Percentiles rank a stretch among this genome's conserved stretches.
Conservation (phyloP, 495 filamentous ascomycete genomes). For the Neurospora sp. region DNA sequence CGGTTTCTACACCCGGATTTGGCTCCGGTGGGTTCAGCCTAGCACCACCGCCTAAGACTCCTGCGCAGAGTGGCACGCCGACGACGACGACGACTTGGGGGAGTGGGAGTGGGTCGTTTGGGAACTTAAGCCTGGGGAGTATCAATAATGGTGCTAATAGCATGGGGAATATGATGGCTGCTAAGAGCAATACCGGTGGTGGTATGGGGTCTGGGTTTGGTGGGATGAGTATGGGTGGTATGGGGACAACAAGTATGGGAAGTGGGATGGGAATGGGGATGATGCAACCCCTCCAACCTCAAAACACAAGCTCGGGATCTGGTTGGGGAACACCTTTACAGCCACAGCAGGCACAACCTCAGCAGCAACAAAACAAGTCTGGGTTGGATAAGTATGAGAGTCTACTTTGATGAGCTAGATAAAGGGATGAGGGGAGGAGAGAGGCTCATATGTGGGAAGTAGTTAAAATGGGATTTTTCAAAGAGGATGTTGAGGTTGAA, state of each 20-base stretch:
- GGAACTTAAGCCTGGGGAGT: background rate
- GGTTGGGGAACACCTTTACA: conserved; percentile 14
- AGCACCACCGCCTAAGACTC: conserved; percentile 28
- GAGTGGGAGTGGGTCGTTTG: background rate
- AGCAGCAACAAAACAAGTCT: conserved; percentile 39
- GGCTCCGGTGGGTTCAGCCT: conserved; percentile 26
- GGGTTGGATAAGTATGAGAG: conserved; percentile 78
- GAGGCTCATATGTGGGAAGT: background rate
- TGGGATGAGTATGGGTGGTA: conserved; percentile 5
- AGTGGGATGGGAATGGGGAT: conserved; percentile 3
- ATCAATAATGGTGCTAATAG: background rate
- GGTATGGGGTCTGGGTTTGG: background rate
- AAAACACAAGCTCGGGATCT: background rate
- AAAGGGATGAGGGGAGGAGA: background rate
- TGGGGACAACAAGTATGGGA: conserved; percentile 6
- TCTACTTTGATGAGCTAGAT: conserved; percentile 42
- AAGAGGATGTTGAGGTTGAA: background rate
- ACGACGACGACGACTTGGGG: conserved; percentile 1
- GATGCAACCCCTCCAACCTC: background rate
- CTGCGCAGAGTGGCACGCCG: conserved; percentile 6
- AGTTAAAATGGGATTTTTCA: background rate
- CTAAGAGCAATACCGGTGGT: background rate
- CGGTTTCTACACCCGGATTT: background rate
- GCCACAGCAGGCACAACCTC: conserved; percentile 20
- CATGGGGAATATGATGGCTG: background rate